phyloP scores from a whole-genome alignment of 371 early-diverging fungal genomes.

The Saksenaea vasiformis region DNA sequence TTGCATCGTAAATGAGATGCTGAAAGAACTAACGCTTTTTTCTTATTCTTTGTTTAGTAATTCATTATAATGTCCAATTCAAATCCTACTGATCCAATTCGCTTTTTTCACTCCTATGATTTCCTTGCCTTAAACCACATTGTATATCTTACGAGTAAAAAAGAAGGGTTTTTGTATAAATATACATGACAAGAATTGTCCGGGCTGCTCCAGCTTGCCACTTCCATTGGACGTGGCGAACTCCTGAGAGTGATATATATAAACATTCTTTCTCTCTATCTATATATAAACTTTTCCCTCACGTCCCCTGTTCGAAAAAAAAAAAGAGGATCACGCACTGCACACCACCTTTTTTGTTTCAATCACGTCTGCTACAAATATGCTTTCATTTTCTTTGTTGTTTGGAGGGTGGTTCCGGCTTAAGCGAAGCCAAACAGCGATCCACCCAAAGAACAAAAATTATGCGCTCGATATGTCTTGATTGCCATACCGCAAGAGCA shows the following conservation, averaged over 20 bases:
- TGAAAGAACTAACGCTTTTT: too few species aligned
- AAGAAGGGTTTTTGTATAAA: background rate
- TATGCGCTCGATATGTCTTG: conserved; percentile 65
- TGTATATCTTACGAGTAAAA: too few species aligned
- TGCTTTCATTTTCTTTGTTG: conserved; percentile 7
- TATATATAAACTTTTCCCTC: background rate
- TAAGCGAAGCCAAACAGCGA: conserved; percentile 47
- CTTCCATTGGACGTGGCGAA: too few species aligned
- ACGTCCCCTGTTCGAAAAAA: background rate
- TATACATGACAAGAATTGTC: background rate
- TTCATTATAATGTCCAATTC: too few species aligned
- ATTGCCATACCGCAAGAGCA: conserved; percentile 57
- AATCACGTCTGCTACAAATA: background rate
- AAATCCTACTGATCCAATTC: too few species aligned
- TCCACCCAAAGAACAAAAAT: conserved; percentile 42
- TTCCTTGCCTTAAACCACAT: too few species aligned
- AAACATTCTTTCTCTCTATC: too few species aligned
- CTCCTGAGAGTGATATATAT: too few species aligned
- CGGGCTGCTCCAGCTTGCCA: background rate
- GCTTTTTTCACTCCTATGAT: too few species aligned
- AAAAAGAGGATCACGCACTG: background rate
- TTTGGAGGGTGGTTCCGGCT: conserved; percentile 40
- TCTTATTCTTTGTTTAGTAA: too few species aligned
- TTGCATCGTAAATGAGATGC: too few species aligned
- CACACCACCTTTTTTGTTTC: too few species aligned